These are phyloP conservation scores for Babjeviella inositovora DNA, from an alignment of 805 yeast genomes.

Conservation along the genomic window DNA sequence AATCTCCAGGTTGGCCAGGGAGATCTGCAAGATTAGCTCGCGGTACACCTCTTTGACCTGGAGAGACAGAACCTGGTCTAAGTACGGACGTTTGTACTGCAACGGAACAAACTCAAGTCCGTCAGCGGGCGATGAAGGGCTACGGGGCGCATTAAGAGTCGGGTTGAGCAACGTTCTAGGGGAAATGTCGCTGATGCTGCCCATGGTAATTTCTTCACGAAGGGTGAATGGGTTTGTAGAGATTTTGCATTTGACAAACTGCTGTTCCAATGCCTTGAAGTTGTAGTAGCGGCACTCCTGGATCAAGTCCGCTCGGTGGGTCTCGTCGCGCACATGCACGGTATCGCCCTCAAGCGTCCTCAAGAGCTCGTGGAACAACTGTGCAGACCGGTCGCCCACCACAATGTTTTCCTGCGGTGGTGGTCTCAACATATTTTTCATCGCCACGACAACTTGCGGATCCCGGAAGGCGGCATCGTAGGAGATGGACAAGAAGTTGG, in stretches of 20 bases:
- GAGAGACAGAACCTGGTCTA: no score
- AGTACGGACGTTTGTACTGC: no score
- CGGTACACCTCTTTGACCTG: no score
- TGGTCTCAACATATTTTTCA: slow-evolving; percentile 45
- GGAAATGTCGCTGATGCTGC: no score
- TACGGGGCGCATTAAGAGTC: no score
- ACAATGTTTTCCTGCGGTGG: slow-evolving; percentile 57
- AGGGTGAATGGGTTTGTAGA: slow-evolving; percentile 31
- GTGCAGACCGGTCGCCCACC: slow-evolving; percentile 32
- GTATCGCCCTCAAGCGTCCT: slow-evolving; percentile 37
- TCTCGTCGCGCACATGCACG: slow-evolving; percentile 27
- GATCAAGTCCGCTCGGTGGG: slow-evolving; percentile 38
- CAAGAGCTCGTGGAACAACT: slow-evolving; percentile 37
- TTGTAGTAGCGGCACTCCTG: slow-evolving; percentile 68
- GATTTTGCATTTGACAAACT: slow-evolving; percentile 35
- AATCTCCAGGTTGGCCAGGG: no score
- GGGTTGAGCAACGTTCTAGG: no score
- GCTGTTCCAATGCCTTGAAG: slow-evolving; percentile 61
- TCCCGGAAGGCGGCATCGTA: slow-evolving; percentile 34
- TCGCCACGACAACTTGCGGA: slow-evolving; percentile 16
- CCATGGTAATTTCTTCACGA: slow-evolving; percentile 41
- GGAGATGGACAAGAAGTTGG: slow-evolving; percentile 62
- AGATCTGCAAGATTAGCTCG: no score
- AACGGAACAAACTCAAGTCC: no score
- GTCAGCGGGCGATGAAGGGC: no score